Evolutionary conservation across 139 green algal genomes (phyloP), one percentile per base, ranked within the genome.

Genomic region (Parachlorella kessleri): DNA sequence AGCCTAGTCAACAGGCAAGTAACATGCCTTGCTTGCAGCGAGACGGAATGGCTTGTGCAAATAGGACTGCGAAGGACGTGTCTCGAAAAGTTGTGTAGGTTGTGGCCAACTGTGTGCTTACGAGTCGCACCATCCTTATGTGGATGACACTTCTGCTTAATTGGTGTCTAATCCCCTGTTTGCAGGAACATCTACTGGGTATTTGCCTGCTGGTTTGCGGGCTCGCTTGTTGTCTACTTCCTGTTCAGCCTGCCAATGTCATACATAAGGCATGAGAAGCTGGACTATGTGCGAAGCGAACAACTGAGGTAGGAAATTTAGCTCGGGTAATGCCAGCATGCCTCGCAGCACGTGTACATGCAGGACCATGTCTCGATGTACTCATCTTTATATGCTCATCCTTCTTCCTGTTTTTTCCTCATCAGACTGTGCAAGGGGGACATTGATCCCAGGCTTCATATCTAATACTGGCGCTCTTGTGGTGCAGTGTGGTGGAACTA

Each of bases 231-330:
- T 1, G 3, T 85, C 41, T 87, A 87, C 54, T 40, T 87, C n/a
- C 48, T 87, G 7, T 84, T 81, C 68, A 71, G 37, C n/a, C 54
- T 87, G 71, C 82, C 82, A 32, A 75, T 87, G 71, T 74, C 39
- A 33, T 87, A 87, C 77, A 83, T 87, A 41, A 66, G 68, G 26
- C 82, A 82, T 41, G 73, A 63, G 40, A 54, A 40, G 39, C 54
- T 75, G 3, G 76, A 78, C 9, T 38, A 8, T 18, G 35, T 36
- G 23, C 42, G 75, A 2, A 39, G 38, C 28, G 76, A 86, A 24
- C 66, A 71, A 38, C 37, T 76, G n/a, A 81, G 76, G 59, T 82
- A 64, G 72, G 73, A 10, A 5, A 33, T 18, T 2, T 32, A 8
- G 7, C 24, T 23, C 5, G 6, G 55, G 55, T 4, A 23, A n/a